Evolutionary conservation across 768 basidiomycete genomes (phyloP), one percentile per base, ranked within the genome.

Genomic region (Lepiota brunneoincarnata): DNA sequence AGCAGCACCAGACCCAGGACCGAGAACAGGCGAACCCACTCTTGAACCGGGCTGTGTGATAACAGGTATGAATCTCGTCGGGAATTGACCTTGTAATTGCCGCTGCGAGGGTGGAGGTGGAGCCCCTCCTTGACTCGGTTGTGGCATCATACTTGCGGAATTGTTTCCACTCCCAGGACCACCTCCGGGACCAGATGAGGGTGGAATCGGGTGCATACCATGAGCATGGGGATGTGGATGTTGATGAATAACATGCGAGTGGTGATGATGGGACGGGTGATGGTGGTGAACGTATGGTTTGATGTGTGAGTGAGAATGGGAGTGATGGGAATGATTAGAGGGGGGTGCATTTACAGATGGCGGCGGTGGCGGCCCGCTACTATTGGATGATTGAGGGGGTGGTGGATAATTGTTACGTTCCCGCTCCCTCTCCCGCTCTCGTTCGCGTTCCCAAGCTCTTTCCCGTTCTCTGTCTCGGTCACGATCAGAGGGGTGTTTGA

Each of bases 391-490:
- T 39, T 41, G 35, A 2, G 37, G 44, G 10, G 52, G 26, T 20
- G 52, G 44, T 1, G 43, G 43, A 38, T 54, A 54, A 46, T 54
- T 43, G 31, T 18, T 26, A 12, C 44, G 51, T 21, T 60, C 56
- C 18, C 55, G 24, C 20, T 56, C 54, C 14, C 58, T 47, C 9
- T 59, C 56, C 15, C 56, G 42, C 42, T 54, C 55, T 24, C 43
- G 55, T n/a, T 56, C 55, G 12, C 49, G 55, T 14, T 58, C 59
- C 50, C 56, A 45, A 21, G 36, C 48, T 18, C 57, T 49, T 36
- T 59, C 54, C 2, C 54, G 54, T 23, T 59, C 58, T 21, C 58
- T 45, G 12, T 57, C 52, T 28, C 56, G 54, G n/a, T 60, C 56
- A 3, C 55, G 51, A 1, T 54, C 52, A 20, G 51, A 52, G 24